Evolutionary conservation across 768 basidiomycete genomes (phyloP).

Genomic region (Trametes gibbosa): DNA sequence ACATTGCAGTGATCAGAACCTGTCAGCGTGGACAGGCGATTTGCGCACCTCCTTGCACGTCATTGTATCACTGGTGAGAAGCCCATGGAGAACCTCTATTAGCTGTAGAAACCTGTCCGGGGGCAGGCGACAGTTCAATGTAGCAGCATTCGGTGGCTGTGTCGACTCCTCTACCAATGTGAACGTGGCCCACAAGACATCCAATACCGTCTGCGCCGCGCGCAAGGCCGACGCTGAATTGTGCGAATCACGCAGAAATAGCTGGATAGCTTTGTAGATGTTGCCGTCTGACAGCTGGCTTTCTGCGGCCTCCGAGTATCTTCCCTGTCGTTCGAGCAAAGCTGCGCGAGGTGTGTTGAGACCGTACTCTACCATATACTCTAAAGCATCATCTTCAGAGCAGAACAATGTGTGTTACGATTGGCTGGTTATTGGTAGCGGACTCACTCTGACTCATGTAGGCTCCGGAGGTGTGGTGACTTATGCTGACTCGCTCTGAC

Average conservation of each 20-base stretch:
- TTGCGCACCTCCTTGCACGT: neutral
- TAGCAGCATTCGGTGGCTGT: neutral
- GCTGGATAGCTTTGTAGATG: slow-evolving; percentile 43
- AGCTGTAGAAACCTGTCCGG: neutral
- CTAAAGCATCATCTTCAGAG: slow-evolving; percentile 48
- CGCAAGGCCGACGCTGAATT: slow-evolving; percentile 29
- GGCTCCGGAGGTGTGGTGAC: no score
- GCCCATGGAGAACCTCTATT: neutral
- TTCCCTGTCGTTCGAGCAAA: slow-evolving; percentile 41
- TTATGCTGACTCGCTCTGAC: no score
- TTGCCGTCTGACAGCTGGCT: slow-evolving; percentile 49
- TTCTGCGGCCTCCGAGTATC: slow-evolving; percentile 49
- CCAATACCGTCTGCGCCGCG: slow-evolving; percentile 40
- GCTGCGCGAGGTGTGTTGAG: slow-evolving; percentile 47
- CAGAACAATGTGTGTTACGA: slow-evolving; percentile 49
- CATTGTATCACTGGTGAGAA: neutral
- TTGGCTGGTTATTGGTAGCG: no score
- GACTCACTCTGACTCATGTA: no score
- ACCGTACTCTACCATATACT: slow-evolving; percentile 53
- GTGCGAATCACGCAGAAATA: slow-evolving; percentile 33
- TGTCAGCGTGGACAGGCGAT: neutral
- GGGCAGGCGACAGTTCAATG: slow-evolving; percentile 22
- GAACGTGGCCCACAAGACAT: slow-evolving; percentile 43
- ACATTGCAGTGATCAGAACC: neutral
- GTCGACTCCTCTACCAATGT: slow-evolving; percentile 35